Conservation (phyloP, 2,329 filamentous ascomycete genomes). For the Chaetomiaceae sp. region DNA sequence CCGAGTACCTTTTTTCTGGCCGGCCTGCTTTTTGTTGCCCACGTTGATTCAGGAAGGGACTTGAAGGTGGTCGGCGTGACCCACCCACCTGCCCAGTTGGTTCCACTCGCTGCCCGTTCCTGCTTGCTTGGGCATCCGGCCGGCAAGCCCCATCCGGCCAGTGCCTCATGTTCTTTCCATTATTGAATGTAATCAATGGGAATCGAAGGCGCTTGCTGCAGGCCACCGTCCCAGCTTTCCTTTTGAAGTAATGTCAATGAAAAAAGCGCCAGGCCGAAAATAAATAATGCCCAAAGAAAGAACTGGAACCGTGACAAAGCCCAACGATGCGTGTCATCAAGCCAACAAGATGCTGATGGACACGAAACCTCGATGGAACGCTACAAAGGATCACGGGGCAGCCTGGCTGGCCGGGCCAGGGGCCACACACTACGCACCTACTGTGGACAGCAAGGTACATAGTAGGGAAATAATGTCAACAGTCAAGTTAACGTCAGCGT, state of each 20-base stretch:
- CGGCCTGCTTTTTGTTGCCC: background rate
- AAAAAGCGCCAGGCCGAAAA: too few relatives aligned
- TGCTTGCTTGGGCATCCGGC: background rate
- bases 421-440: too few relatives aligned
- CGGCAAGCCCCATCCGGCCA: background rate
- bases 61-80: slow-evolving; percentile 3
- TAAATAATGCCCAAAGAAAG: background rate
- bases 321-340: slow-evolving; percentile 8
- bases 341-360: slow-evolving; percentile 8
- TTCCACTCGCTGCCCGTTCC: background rate
- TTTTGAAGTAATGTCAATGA: too few relatives aligned
- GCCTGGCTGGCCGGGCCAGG: slow-evolving; percentile 1
- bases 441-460: too few relatives aligned
- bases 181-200: too few relatives aligned
- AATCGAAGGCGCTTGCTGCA: too few relatives aligned
- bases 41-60: slow-evolving; percentile 8
- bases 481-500: too few relatives aligned
- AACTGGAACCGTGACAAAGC: slow-evolving; percentile 2
- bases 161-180: too few relatives aligned
- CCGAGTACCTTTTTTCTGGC: background rate
- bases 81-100: background rate
- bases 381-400: background rate
- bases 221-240: slow-evolving; percentile 1
- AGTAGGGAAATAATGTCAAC: too few relatives aligned
- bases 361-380: slow-evolving; percentile 10